A percentile compares a stretch with the other conserved stretches of the same genome.
phyloP scores from a whole-genome alignment of 257 asterid species.

The Lavandula angustifolia region DNA sequence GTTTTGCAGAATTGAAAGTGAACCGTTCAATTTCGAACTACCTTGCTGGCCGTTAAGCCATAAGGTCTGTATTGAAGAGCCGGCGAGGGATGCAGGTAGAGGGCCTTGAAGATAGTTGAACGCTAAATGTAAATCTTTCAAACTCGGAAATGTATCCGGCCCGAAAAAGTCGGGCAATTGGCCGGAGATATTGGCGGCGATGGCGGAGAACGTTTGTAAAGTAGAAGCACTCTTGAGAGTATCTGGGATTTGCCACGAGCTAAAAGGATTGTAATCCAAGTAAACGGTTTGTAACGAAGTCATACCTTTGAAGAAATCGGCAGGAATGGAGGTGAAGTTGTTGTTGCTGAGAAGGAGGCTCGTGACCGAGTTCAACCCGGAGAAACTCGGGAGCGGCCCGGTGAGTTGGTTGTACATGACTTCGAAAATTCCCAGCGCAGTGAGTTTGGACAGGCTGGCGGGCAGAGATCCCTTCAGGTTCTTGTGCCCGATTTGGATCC shows the following conservation, averaged over 20 bases:
- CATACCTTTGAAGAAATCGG: slow-evolving; percentile 82
- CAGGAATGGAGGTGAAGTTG: slow-evolving; percentile 60
- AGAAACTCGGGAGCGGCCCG: slow-evolving; percentile 69
- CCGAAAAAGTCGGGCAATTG: slow-evolving; percentile 60
- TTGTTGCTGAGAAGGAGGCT: slow-evolving; percentile 48
- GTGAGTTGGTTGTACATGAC: slow-evolving; percentile 50
- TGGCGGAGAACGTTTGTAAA: slow-evolving; percentile 61
- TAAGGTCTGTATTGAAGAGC: slow-evolving; percentile 49
- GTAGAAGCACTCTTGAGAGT: slow-evolving; percentile 45
- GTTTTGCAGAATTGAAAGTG: slow-evolving; percentile 49
- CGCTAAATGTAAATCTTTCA: slow-evolving; percentile 46
- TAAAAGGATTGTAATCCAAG: slow-evolving; percentile 62
- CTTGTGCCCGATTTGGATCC: slow-evolving; percentile 68
- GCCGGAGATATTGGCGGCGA: slow-evolving; percentile 51
- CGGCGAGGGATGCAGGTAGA: slow-evolving; percentile 55
- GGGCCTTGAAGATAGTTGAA: slow-evolving; percentile 66
- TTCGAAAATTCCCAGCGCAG: slow-evolving; percentile 52
- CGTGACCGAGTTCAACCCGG: slow-evolving; percentile 55
- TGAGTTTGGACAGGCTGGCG: slow-evolving; percentile 44
- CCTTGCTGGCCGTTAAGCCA: slow-evolving; percentile 69
- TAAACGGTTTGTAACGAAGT: slow-evolving; percentile 46
- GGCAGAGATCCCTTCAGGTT: slow-evolving; percentile 68
- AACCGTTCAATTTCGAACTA: slow-evolving; percentile 51
- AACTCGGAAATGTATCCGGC: slow-evolving; percentile 42
- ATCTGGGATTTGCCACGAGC: slow-evolving; percentile 60